Evolutionary conservation across 2,329 filamentous ascomycete species (phyloP).

Genomic region (Aspergillus sp.): DNA sequence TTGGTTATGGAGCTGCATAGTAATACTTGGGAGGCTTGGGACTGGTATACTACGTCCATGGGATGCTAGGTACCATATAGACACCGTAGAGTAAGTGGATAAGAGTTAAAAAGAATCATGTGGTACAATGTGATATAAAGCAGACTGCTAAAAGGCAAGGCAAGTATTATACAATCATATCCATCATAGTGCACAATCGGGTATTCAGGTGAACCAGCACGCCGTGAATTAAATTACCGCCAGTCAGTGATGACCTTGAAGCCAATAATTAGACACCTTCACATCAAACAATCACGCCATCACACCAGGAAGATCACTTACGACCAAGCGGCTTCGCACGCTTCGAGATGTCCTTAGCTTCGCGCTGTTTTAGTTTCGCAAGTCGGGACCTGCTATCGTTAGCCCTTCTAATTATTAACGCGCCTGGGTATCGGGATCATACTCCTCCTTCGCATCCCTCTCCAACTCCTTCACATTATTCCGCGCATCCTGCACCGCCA

Average conservation of each 20-base stretch:
- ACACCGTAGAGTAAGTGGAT: fast-evolving
- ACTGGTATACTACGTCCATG: constrained; percentile 27
- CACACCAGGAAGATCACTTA: constrained; percentile 43
- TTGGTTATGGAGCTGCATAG: constrained; percentile 29
- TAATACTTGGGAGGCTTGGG: constrained; percentile 29
- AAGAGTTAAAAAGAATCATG: too few relatives aligned
- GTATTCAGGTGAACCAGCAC: too few relatives aligned
- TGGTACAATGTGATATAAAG: too few relatives aligned
- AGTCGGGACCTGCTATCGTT: constrained; percentile 46
- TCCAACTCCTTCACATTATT: constrained; percentile 65
- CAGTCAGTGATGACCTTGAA: too few relatives aligned
- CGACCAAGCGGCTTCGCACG: constrained; percentile 68
- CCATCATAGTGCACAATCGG: too few relatives aligned
- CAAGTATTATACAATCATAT: too few relatives aligned
- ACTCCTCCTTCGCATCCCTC: constrained; percentile 64
- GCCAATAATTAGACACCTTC: too few relatives aligned
- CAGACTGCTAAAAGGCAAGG: too few relatives aligned
- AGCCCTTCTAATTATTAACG: background rate
- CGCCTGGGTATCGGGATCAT: constrained; percentile 8
- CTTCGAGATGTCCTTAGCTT: constrained; percentile 66
- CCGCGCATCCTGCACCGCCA: constrained; percentile 61
- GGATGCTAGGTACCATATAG: constrained; percentile 2
- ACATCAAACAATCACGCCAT: background rate
- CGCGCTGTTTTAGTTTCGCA: constrained; percentile 67
- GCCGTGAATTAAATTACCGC: too few relatives aligned